Percentiles rank a stretch among this genome's conserved stretches.
These are phyloP conservation scores for Cryptomeria japonica DNA, from an alignment of 75 land plant species.

Conservation along the genomic window DNA sequence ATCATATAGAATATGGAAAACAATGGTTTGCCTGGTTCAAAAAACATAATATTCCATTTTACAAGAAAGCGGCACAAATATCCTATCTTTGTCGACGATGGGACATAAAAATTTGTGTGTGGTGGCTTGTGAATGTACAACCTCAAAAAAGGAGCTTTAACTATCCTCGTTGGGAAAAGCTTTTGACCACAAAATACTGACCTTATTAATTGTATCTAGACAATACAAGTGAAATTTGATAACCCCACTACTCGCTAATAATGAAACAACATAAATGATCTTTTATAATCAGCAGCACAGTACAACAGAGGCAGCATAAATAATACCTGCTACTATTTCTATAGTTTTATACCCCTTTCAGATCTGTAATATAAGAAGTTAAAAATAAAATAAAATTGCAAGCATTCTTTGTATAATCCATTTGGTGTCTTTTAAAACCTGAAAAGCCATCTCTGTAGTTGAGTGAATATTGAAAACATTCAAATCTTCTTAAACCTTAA, in stretches of 20 bases:
- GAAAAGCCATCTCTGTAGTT: neutral
- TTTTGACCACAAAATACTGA: neutral
- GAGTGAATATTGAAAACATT: neutral
- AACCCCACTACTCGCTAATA: neutral
- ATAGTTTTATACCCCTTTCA: neutral
- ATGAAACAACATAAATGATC: neutral
- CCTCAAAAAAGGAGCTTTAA: neutral
- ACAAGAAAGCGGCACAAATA: neutral
- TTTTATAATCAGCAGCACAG: neutral
- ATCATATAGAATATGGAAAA: neutral
- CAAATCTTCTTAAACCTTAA: neutral
- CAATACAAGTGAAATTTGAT: neutral
- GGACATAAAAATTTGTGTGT: too few species aligned
- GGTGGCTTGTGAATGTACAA: neutral
- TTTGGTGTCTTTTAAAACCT: neutral
- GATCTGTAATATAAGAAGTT: neutral
- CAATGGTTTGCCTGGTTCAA: neutral
- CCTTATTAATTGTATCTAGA: neutral
- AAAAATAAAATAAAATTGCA: neutral
- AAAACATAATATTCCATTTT: neutral
- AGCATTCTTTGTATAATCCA: neutral
- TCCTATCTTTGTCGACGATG: neutral
- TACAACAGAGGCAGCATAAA: neutral
- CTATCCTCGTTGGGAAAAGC: neutral
- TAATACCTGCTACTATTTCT: neutral